Conservation (phyloP, 2,329 filamentous ascomycete species). For the Ophiostoma pallidulum region DNA sequence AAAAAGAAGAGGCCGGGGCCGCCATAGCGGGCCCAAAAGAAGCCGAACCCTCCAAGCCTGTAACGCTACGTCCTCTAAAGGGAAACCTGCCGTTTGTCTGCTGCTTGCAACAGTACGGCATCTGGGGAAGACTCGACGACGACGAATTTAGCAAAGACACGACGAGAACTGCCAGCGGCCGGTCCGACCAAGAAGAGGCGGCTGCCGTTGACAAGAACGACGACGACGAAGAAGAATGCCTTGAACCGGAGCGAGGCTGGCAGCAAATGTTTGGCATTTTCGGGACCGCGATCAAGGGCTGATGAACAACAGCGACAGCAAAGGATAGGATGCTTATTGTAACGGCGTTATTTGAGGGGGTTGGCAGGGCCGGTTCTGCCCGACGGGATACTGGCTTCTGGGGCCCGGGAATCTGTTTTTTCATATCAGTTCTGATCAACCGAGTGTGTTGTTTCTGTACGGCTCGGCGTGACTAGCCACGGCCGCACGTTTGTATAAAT, state of each 20-base stretch:
- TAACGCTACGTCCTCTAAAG: constrained; percentile 13
- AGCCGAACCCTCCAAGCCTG: neutral
- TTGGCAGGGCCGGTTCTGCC: too few species aligned
- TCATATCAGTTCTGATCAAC: too few species aligned
- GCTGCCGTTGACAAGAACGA: constrained; percentile 13
- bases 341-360: too few species aligned
- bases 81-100: constrained; percentile 56
- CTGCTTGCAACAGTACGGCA: constrained; percentile 62
- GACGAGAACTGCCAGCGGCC: too few species aligned
- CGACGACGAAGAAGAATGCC: constrained; percentile 31
- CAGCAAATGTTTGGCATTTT: constrained; percentile 55
- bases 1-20: too few species aligned
- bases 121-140: constrained; percentile 35
- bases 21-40: neutral
- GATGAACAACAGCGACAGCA: too few species aligned
- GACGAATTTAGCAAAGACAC: neutral
- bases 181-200: neutral
- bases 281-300: constrained; percentile 46
- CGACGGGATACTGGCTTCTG: too few species aligned
- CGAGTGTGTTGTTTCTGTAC: too few species aligned
- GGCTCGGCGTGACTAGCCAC: too few species aligned
- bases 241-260: constrained; percentile 34
- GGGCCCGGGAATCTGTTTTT: too few species aligned
- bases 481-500: too few species aligned
- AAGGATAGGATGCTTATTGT: too few species aligned